phyloP scores from a whole-genome alignment of 139 green algal species.

The Medakamo hakoo region DNA sequence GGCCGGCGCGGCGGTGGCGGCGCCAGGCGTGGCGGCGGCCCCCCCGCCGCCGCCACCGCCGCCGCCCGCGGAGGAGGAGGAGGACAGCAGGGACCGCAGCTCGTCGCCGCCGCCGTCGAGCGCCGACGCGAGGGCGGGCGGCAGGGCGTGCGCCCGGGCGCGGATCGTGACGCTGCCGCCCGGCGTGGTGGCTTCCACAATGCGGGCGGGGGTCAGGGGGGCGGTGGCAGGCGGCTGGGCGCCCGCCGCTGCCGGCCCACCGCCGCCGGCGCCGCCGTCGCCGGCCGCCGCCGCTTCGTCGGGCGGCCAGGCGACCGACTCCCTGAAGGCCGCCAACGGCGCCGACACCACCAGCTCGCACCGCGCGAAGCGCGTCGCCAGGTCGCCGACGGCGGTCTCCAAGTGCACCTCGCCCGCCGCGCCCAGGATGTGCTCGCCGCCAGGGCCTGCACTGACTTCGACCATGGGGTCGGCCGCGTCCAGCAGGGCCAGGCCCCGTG shows the following conservation, averaged over 20 bases:
- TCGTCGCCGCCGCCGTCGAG: slow-evolving; percentile 41
- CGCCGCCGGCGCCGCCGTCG: neutral
- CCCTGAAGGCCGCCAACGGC: slow-evolving; percentile 78
- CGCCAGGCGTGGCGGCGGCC: neutral
- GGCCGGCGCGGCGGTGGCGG: neutral
- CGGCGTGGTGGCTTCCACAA: slow-evolving; percentile 63
- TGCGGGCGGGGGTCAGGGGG: neutral
- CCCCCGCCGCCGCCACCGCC: neutral
- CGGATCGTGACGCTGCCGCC: slow-evolving; percentile 47
- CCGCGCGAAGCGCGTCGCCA: slow-evolving; percentile 78
- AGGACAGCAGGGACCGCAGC: slow-evolving; percentile 14
- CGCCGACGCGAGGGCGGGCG: slow-evolving; percentile 20
- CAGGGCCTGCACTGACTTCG: slow-evolving; percentile 22
- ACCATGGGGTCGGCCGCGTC: slow-evolving; percentile 87
- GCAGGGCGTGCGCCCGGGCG: slow-evolving; percentile 47
- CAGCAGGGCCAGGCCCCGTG: slow-evolving; percentile 72
- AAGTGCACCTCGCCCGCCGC: slow-evolving; percentile 94
- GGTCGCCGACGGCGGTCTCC: slow-evolving; percentile 87
- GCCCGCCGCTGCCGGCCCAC: slow-evolving; percentile 3
- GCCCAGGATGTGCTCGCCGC: slow-evolving; percentile 74
- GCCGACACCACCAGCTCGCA: slow-evolving; percentile 76
- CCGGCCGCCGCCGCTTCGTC: slow-evolving; percentile 1
- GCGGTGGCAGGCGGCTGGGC: neutral
- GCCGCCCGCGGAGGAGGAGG: neutral
- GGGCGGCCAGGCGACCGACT: slow-evolving; percentile 8